Evolutionary conservation across 2,329 filamentous ascomycete genomes (phyloP), one percentile per base, ranked within the genome.

Genomic region (Tolypocladium ovalisporum): DNA sequence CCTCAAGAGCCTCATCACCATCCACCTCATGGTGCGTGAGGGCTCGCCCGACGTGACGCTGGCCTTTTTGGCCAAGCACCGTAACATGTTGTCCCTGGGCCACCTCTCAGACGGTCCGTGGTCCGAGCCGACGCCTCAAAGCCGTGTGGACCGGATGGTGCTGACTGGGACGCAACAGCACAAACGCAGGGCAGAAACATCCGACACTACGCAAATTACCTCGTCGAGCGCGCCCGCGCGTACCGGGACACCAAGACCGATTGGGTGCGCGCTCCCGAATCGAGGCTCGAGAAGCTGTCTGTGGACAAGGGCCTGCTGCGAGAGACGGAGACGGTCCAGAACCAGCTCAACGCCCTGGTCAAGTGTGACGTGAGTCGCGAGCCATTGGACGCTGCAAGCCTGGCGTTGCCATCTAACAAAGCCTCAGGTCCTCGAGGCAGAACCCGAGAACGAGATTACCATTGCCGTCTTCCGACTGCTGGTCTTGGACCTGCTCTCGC

Each of bases 1-100:
- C 62, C 96, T 97, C 85, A 99, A 99, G 78, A 87, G 90, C 66
- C 79, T 99, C 64, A 96, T 97, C 66, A 94, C 96, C 54, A 85
- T 96, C 52, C 94, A 99, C 72, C 78, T 97, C 60, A 97, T 99
- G 94, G 94, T 99, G 70, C 85, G 94, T 64, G 94, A 99, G 75
- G 94, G 94, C 56, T 87, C 92, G 62, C 85, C 87, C 37, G 90
- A 97, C 70, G 88, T 91, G 54, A 96, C 94, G 3, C 79, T 99
- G 63, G 82, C 85, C 60, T 97, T 90, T 67, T 82, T 99, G 37
- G 82, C 92, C 49, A 87, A 88, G 63, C 88, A 93, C 68, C 88
- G 90, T 57, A 89, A 88, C 65, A 83, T 90, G 70, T 79, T 99
- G 62, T 89, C 90, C 24, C 90, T 96, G 65, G 94, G 90, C 73